phyloP scores from a whole-genome alignment of 495 filamentous ascomycete genomes.

The Sphaerosporella brunnea region DNA sequence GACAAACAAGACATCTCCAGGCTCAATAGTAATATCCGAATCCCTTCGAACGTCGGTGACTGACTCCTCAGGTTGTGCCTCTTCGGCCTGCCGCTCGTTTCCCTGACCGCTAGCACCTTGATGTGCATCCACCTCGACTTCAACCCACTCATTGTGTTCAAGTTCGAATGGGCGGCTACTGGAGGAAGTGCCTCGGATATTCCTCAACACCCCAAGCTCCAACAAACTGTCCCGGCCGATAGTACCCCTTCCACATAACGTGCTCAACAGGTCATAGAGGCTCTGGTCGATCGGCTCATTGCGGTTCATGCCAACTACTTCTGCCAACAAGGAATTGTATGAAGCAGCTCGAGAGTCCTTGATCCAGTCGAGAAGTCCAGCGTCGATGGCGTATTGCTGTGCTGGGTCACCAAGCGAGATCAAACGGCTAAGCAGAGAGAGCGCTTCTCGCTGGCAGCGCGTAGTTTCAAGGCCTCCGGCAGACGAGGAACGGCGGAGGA shows the following conservation, averaged over 20 bases:
- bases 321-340: background rate
- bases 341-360: background rate
- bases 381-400: background rate
- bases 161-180: background rate
- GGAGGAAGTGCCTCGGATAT: background rate
- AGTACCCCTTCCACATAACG: background rate
- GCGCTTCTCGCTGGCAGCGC: constrained; percentile 1
- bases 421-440: background rate
- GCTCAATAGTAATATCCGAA: too few relatives aligned
- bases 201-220: background rate
- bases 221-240: background rate
- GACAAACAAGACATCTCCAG: too few relatives aligned
- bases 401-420: background rate
- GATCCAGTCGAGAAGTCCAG: constrained; percentile 1
- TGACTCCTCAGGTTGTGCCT: too few relatives aligned
- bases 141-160: background rate
- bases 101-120: too few relatives aligned
- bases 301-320: background rate
- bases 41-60: too few relatives aligned
- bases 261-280: constrained; percentile 1
- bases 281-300: constrained; percentile 3
- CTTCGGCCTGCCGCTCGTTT: too few relatives aligned
- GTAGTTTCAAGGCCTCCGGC: background rate
- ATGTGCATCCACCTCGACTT: background rate
- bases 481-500: background rate